Evolutionary conservation across 768 basidiomycete genomes (phyloP), one percentile per base, ranked within the genome.

Genomic region (Lentinula raphanica): DNA sequence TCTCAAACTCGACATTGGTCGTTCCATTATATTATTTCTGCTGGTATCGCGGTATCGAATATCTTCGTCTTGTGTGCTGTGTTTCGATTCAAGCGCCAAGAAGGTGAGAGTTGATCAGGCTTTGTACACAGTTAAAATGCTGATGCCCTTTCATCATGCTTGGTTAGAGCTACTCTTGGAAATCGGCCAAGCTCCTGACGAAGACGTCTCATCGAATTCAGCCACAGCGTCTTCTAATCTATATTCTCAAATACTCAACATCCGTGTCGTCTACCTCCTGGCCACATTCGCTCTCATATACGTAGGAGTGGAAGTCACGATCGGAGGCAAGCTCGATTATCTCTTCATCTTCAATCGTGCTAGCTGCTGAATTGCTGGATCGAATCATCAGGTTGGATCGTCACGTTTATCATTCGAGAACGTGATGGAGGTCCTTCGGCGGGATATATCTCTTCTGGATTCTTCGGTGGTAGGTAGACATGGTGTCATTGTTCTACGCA

Each of bases 1-100:
- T 74, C 83, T 2, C 72, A 75, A 35, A 59, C 74, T 32, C 64
- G 60, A 0, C 72, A 71, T 45, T 88, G 87, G 86, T 83, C 80
- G 3, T 82, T 83, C 61, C 82, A 87, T 64, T 89, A 83, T 65
- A 73, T 88, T 32, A 70, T 74, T 35, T 74, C 73, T 6, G 56
- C 66, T n/a, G 67, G 63, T 0, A 49, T 87, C 29, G 78, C 82
- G 0, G 49, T 76, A 25, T 49, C 71, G 35, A 84, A 80, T 57
- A 69, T 72, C 0, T n/a, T 71, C 5, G 46, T 77, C 3, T 66
- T 85, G 11, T 59, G 74, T 12, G 56, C 61, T 3, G 76, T 81
- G 2, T 85, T 87, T 68, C 72, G 78, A 13, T 67, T 79, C 28
- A 78, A 78, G 62, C 73, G 65, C 5, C 82, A 83, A 60, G 78